Percentiles rank a stretch among this genome's conserved stretches.
Conservation (phyloP, 2,329 filamentous ascomycete genomes). For the Pseudofabraea citricarpa region DNA sequence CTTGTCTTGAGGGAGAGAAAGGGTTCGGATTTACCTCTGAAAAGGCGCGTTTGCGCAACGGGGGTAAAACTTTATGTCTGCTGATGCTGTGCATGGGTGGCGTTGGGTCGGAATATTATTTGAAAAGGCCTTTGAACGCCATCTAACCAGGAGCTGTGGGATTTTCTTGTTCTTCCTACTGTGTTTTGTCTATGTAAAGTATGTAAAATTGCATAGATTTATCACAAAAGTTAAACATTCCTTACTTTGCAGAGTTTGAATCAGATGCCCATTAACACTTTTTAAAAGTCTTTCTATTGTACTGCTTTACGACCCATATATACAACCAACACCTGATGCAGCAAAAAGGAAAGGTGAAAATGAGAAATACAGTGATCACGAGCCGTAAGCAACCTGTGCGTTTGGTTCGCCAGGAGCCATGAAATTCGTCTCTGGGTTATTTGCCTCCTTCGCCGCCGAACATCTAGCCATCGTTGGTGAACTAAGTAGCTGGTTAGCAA, state of each 20-base stretch:
- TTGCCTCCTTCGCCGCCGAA: slow-evolving; percentile 83
- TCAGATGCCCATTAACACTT: too few species aligned
- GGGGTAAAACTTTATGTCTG: too few species aligned
- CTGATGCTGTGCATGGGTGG: slow-evolving; percentile 19
- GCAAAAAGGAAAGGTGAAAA: slow-evolving; percentile 14
- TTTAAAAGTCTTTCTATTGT: slow-evolving; percentile 23
- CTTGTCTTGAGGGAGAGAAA: too few species aligned
- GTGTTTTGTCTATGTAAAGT: not conserved
- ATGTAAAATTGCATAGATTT: slow-evolving; percentile 9
- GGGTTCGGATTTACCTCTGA: too few species aligned
- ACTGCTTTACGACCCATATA: slow-evolving; percentile 27
- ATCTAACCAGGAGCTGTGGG: too few species aligned
- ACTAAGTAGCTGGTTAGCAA: slow-evolving; percentile 39
- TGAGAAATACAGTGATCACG: slow-evolving; percentile 23
- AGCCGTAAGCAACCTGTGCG: slow-evolving; percentile 27
- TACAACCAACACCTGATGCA: slow-evolving; percentile 27
- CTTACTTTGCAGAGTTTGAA: too few species aligned
- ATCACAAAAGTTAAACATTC: too few species aligned
- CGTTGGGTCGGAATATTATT: slow-evolving; percentile 18
- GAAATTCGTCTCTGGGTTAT: slow-evolving; percentile 73
- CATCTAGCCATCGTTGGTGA: slow-evolving; percentile 98
- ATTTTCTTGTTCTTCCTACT: not conserved
- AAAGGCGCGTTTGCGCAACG: too few species aligned
- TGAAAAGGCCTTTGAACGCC: slow-evolving; percentile 17
- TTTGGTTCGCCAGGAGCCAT: slow-evolving; percentile 61